Percentiles rank a stretch among this genome's conserved stretches.
Conservation (phyloP, 148 eudicot genomes). For the Bassia scoparia region DNA sequence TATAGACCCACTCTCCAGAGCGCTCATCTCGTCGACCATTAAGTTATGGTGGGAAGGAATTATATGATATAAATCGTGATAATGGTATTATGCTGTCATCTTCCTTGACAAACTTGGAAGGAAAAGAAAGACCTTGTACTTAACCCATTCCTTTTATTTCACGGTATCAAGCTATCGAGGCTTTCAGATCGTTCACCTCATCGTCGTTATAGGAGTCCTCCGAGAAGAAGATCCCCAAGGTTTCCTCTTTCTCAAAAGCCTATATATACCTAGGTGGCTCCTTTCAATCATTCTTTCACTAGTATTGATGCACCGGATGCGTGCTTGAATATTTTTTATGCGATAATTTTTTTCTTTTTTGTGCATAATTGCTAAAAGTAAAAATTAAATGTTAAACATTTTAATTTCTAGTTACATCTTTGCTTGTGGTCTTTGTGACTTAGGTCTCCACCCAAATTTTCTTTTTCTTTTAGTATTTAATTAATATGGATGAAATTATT, state of each 20-base stretch:
- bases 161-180: conserved; percentile 63
- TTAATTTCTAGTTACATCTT: too few species aligned
- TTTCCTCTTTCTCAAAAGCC: conserved; percentile 24
- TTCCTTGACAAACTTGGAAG: not conserved
- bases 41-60: conserved; percentile 56
- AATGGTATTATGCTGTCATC: conserved; percentile 47
- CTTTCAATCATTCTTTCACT: too few species aligned
- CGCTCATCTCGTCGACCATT: conserved; percentile 62
- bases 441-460: too few species aligned
- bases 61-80: conserved; percentile 53
- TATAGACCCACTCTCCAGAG: conserved; percentile 95
- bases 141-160: conserved; percentile 17
- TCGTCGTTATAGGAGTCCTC: conserved; percentile 64
- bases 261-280: too few species aligned
- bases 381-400: too few species aligned
- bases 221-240: conserved; percentile 91
- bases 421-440: too few species aligned
- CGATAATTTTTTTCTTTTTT: too few species aligned
- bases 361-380: too few species aligned
- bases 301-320: too few species aligned
- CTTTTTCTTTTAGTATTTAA: too few species aligned
- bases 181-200: conserved; percentile 61
- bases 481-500: too few species aligned
- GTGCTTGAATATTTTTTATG: too few species aligned
- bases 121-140: not conserved